Percentiles rank a stretch among this genome's conserved stretches.
Conservation (phyloP, 1,284 basidiomycete genomes). For the Microbotryum intermedium region DNA sequence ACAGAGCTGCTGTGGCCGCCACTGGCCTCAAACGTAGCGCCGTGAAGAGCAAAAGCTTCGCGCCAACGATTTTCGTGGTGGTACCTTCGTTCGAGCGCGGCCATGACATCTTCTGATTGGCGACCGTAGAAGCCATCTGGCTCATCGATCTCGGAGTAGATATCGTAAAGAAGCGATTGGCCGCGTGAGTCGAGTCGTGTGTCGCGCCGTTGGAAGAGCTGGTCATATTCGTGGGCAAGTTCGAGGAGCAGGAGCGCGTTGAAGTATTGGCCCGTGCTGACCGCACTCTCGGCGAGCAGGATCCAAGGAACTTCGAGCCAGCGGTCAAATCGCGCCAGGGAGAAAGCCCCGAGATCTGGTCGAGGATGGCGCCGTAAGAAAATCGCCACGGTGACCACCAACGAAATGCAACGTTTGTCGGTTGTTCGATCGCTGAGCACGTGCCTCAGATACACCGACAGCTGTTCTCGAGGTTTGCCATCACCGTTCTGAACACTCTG, state of each 20-base stretch:
- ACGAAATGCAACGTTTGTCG: slow-evolving; percentile 45
- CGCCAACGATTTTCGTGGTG: slow-evolving; percentile 90
- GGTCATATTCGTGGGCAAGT: slow-evolving; percentile 54
- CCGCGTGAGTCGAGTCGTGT: slow-evolving; percentile 33
- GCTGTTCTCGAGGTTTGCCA: background rate
- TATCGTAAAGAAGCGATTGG: slow-evolving; percentile 71
- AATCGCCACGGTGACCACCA: slow-evolving; percentile 68
- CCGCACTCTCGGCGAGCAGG: slow-evolving; percentile 63
- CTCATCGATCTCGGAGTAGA: slow-evolving; percentile 91
- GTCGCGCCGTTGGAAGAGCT: slow-evolving; percentile 23
- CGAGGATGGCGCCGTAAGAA: slow-evolving; percentile 58
- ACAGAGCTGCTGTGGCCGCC: background rate
- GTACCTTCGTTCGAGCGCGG: slow-evolving; percentile 71
- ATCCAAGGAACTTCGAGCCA: slow-evolving; percentile 76
- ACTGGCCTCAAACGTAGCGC: slow-evolving; percentile 59
- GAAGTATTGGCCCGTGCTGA: slow-evolving; percentile 71
- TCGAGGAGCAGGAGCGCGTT: slow-evolving; percentile 86
- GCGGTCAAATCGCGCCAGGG: slow-evolving; percentile 57
- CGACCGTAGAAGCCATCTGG: slow-evolving; percentile 98
- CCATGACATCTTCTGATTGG: slow-evolving; percentile 59
- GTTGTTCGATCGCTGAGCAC: slow-evolving; percentile 48
- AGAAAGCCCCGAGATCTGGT: slow-evolving; percentile 37
- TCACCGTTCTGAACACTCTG: slow-evolving; percentile 21
- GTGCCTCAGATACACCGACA: slow-evolving; percentile 32
- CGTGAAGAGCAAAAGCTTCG: slow-evolving; percentile 80